Evolutionary conservation across 75 land plant genomes (phyloP), one percentile per base, ranked within the genome.

Genomic region (Picea glauca): DNA sequence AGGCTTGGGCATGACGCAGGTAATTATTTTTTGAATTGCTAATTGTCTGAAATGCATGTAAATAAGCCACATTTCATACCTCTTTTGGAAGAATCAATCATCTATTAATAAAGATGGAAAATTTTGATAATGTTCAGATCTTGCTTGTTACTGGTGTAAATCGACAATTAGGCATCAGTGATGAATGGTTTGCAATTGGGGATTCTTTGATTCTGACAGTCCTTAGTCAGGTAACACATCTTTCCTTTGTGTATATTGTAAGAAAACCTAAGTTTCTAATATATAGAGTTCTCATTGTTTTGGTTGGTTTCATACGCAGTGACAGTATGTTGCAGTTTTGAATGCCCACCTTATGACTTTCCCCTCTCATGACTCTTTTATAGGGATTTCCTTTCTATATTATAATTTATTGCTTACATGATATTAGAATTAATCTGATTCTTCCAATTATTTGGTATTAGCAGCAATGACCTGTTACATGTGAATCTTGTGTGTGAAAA

Each of bases 121-220:
- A 13, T 23, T 30, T 46, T 40, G 56, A 23, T 46, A n/a, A 74
- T 79, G 58, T 23, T 46, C 96, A 93, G 96, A 84, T 96, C 67
- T 38, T 96, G 18, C 96, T 96, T 83, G 99, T 93, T 40, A 96
- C 90, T 72, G 93, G 96, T 40, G 46, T 88, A 56, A 96, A 96
- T 70, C 79, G 92, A 75, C 57, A 84, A 62, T 76, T 93, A 57
- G 99, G 99, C 43, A 90, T 93, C 18, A 93, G 94, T 76, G 94
- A 96, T 83, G 93, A 96, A 76, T 96, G 96, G 92, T 96, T 96
- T 83, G 80, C 99, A 6, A 86, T 96, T 78, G 96, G 96, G 38
- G 99, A 96, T 78, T 88, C 94, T 15, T 79, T 96, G 77, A 85
- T 93, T 58, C 59, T 93, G 72, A 96, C 93, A 4, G 96, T 96